phyloP scores from a whole-genome alignment of 805 yeast species.

The Yarrowia sp. region DNA sequence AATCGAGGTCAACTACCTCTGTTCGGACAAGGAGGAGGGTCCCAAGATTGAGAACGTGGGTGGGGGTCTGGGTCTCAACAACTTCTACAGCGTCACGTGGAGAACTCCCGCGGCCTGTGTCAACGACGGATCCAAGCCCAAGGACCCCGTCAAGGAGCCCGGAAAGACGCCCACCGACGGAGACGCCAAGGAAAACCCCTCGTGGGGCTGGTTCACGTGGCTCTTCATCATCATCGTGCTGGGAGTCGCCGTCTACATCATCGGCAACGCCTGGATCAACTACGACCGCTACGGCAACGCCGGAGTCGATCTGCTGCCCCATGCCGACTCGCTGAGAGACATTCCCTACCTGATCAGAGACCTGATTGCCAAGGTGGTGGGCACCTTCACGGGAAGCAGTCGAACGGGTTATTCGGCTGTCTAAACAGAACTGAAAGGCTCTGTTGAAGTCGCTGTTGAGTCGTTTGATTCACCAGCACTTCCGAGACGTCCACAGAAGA shows the following conservation, averaged over 20 bases:
- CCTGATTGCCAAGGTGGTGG: constrained; percentile 70
- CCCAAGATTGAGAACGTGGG: constrained; percentile 11
- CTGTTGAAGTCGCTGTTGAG: no score
- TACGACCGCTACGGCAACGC: constrained; percentile 72
- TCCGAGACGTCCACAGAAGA: no score
- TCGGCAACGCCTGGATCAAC: constrained; percentile 77
- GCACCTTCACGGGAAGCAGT: constrained; percentile 67
- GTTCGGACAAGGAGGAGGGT: constrained; percentile 18
- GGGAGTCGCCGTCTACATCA: constrained; percentile 71
- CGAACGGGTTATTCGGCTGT: constrained; percentile 96
- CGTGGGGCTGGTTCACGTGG: constrained; percentile 87
- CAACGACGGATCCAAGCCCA: constrained; percentile 17
- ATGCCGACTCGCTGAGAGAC: constrained; percentile 62
- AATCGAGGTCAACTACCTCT: constrained; percentile 3
- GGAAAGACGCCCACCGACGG: constrained; percentile 45
- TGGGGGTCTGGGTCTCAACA: background rate
- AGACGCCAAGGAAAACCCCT: constrained; percentile 50
- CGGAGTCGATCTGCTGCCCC: constrained; percentile 59
- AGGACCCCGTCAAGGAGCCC: constrained; percentile 16
- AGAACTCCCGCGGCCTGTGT: constrained; percentile 20
- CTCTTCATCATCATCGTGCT: constrained; percentile 78
- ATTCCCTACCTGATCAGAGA: constrained; percentile 77
- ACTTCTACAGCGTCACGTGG: constrained; percentile 12
- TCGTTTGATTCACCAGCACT: no score
- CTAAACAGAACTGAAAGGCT: constrained; percentile 47